Base-by-base conservation (phyloP, 495 filamentous ascomycete species). In the Aspergillus mulundensis region DNA sequence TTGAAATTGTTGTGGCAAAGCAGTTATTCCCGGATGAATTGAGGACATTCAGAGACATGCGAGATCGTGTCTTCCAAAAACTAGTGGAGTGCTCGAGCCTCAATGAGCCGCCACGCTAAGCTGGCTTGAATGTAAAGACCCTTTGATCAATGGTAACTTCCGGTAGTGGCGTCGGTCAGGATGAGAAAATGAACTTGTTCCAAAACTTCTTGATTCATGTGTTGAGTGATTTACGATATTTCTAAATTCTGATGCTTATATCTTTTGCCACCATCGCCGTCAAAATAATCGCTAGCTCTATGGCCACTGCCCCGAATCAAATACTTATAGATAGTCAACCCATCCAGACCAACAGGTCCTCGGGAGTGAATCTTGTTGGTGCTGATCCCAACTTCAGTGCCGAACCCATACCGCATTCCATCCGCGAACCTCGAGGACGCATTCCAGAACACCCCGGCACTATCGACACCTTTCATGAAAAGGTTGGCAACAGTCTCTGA, bases 321-420 rank as follows among this genome's bases (percentile, higher is more conserved):
- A 77, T 97, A 98, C 77, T 96, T 95, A 65, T 98, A 96, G 54
- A 97, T 96, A 73, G 90, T 95, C 70, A 98, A 71, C 0, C 94
- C 94, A 66, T 97, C 93, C 42, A 98, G 72, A 15, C 94, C 94
- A 12, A 98, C 94, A 0, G 94, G 94, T 1, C 94, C 94, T 36
- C 94, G 79, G 7, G 90, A 87, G 65, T 98, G 94, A 50, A 98
- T 96, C 74, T 97, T 98, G 73, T 97, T 98, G 42, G 94, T 98
- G 71, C 89, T 95, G 68, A 98, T 96, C 38, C 94, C 94, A 2
- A 98, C 94, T 70, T 99, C 94, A 0, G 94, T 97, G 30, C 94
- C 94, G 74, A 99, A 97, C 2, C 94, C 94, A 70, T 90, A 99
- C 25, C 94, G 81, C 86, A 95, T 96, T 3, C 94, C 94, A 66